Evolutionary conservation across 2,329 filamentous ascomycete genomes (phyloP).

Genomic region (Chaetomium globosum): DNA sequence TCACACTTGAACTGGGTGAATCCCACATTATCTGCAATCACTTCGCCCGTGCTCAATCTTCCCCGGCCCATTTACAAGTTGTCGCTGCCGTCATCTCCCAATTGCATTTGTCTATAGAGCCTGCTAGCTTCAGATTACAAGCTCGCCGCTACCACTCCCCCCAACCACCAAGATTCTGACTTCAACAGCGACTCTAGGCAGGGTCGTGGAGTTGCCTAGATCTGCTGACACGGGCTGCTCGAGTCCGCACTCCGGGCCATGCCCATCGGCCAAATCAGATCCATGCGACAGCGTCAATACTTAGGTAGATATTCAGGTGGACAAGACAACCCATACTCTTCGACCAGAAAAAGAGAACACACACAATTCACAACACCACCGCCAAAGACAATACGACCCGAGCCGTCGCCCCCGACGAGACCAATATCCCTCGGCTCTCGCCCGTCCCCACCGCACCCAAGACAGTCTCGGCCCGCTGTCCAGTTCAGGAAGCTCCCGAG

Average conservation of each 20-base stretch:
- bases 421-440: not conserved
- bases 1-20: not conserved
- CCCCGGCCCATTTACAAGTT: no score
- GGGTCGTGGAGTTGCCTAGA: not conserved
- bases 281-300: not conserved
- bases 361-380: not conserved
- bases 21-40: not conserved
- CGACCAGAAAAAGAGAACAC: not conserved
- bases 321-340: not conserved
- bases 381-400: not conserved
- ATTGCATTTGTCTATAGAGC: no score
- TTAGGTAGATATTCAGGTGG: no score
- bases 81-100: no score
- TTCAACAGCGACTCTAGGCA: no score
- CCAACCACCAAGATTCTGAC: no score
- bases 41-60: no score
- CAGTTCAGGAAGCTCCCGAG: conserved; percentile 1
- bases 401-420: not conserved
- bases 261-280: not conserved
- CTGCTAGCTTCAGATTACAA: no score
- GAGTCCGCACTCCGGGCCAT: not conserved
- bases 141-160: no score
- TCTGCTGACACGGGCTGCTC: not conserved
- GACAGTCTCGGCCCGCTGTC: conserved; percentile 9
- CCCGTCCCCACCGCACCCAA: not conserved